Percentiles rank a stretch among this genome's conserved stretches.
These are phyloP conservation scores for Grigorovia yakushimaensis DNA, from an alignment of 805 yeast species.

Conservation along the genomic window DNA sequence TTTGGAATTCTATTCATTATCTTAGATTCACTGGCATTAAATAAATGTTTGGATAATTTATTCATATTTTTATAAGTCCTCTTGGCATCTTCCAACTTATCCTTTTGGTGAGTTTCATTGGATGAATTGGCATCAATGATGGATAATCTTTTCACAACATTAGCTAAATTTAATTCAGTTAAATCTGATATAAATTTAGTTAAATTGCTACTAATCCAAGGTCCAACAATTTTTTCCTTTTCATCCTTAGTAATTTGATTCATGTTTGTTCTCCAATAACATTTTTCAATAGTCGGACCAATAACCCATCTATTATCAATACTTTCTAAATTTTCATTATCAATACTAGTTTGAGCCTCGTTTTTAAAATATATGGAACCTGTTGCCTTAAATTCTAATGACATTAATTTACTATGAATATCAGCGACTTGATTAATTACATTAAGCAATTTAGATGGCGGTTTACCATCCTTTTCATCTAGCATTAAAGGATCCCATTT, in stretches of 20 bases:
- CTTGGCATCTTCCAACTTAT: slow-evolving; percentile 42
- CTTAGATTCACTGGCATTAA: slow-evolving; percentile 35
- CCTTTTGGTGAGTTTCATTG: slow-evolving; percentile 19
- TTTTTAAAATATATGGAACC: slow-evolving; percentile 70
- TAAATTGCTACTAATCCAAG: slow-evolving; percentile 45
- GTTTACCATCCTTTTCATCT: slow-evolving; percentile 37
- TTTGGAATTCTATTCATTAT: slow-evolving; percentile 44
- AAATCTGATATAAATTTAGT: slow-evolving; percentile 52
- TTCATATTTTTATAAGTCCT: slow-evolving; percentile 53
- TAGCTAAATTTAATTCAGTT: slow-evolving; percentile 59
- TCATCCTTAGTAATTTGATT: not conserved
- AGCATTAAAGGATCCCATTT: slow-evolving; percentile 83
- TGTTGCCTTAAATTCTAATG: slow-evolving; percentile 53
- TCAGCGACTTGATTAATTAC: slow-evolving; percentile 70
- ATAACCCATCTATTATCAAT: slow-evolving; percentile 58
- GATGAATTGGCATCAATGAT: slow-evolving; percentile 7
- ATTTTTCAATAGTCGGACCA: slow-evolving; percentile 81
- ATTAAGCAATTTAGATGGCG: slow-evolving; percentile 39
- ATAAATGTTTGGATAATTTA: slow-evolving; percentile 45
- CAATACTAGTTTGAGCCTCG: not conserved
- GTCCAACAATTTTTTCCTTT: slow-evolving; percentile 39
- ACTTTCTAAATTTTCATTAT: not conserved
- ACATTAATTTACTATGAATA: slow-evolving; percentile 45
- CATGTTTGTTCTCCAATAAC: slow-evolving; percentile 61
- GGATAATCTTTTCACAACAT: slow-evolving; percentile 43